Evolutionary conservation across 805 yeast genomes (phyloP), one percentile per base, ranked within the genome.

Genomic region (Candida palmyrensis): DNA sequence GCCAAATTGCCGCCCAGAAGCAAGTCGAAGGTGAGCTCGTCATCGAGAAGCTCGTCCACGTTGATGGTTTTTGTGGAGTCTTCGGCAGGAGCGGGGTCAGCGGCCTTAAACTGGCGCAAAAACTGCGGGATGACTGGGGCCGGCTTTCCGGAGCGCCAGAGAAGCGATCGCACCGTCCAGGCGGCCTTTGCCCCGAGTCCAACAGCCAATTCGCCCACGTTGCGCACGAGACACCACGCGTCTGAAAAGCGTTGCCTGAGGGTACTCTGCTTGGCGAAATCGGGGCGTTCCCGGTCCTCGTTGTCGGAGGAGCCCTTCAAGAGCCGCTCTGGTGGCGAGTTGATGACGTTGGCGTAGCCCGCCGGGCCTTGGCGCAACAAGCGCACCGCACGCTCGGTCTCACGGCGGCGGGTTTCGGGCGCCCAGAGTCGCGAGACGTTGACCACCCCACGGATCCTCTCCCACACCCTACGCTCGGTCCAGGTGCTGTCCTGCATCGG

Each of bases 401-500:
- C 18, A 27, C 19, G 11, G 10, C 20, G 18, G 21, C 4, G 11
- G 17, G 13, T 12, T 14, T 28, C 11, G 15, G 11, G 18, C 6
- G 16, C 11, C 9, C 27, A 16, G 12, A 8, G 16, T n/a, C 18
- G 10, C 13, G 8, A 10, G 9, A 10, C 6, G 10, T 10, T 6
- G 11, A 28, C 10, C 6, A 11, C 20, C 17, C 9, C 9, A 5
- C 11, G 21, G 6, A 28, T 10, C 12, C 17, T 38, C 25, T 43
- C 37, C 57, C 55, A 51, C 21, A 54, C 38, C 27, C 45, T 45
- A 16, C 59, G 48, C 32, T 77, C 82, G 13, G 80, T 38, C 75
- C 79, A 82, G 1, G 84, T 80, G 10, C 61, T 53, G 8, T 52
- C 49, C n/a, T 75, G 75, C n/a, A 71, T 49, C 0, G 55, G 49